Percentiles rank a stretch among this genome's conserved stretches.
Evolutionary conservation across 768 basidiomycete species (phyloP).

Genomic region (Dentipellis fragilis): DNA sequence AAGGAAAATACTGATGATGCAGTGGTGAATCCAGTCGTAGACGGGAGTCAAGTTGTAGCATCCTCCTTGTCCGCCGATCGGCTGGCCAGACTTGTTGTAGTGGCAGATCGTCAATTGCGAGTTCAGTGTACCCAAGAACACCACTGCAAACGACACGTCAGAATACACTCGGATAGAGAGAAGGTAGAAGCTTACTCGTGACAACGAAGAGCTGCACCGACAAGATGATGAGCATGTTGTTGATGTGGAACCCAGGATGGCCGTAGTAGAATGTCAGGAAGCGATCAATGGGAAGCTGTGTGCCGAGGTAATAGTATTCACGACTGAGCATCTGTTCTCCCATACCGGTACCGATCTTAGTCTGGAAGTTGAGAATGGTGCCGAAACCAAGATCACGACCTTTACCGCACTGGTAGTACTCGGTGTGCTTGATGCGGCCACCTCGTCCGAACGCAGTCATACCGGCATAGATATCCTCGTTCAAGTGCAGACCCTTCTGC

Average conservation of each 20-base stretch:
- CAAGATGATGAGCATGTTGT: conserved; percentile 97
- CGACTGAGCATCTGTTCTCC: conserved; percentile 99
- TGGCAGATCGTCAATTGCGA: conserved; percentile 70
- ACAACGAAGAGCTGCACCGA: conserved; percentile 94
- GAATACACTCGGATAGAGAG: conserved; percentile 2
- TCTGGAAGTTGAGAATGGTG: conserved; percentile 98
- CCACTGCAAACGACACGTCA: conserved; percentile 43
- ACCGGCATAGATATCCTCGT: conserved; percentile 99
- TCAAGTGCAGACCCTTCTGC: conserved; percentile 97
- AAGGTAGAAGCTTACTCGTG: conserved; percentile 49
- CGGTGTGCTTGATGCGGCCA: conserved; percentile 96
- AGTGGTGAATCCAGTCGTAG: conserved; percentile 90
- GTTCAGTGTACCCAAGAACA: conserved; percentile 90
- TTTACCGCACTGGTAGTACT: conserved; percentile 99
- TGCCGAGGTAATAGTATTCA: conserved; percentile 98
- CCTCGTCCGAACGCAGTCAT: conserved; percentile 98
- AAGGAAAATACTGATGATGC: conserved; percentile 96
- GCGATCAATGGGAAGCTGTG: conserved; percentile 93
- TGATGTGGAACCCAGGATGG: conserved; percentile 99
- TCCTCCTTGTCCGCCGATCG: conserved; percentile 70
- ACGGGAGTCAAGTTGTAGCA: conserved; percentile 94
- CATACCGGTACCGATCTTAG: conserved; percentile 99
- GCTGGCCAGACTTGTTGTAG: conserved; percentile 62
- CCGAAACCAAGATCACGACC: conserved; percentile 98
- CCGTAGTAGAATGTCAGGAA: conserved; percentile 99